Evolutionary conservation across 75 land plant species (phyloP), one percentile per base, ranked within the genome.

Genomic region (Larix kaempferi): DNA sequence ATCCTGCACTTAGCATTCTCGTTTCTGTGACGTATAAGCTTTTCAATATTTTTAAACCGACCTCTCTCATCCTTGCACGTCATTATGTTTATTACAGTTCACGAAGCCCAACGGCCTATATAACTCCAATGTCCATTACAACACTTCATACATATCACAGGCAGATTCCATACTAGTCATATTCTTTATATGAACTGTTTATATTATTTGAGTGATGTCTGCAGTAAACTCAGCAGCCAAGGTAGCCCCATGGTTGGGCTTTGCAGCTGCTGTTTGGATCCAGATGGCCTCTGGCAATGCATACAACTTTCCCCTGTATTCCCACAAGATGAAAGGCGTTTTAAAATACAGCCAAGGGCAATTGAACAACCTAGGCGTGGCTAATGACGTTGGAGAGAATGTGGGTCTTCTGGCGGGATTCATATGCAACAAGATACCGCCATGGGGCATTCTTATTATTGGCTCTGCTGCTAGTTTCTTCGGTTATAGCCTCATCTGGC

Each of bases 181-280:
- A 49, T 49, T 2, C 54, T 49, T 49, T 11, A 49, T 1, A 49
- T 49, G 54, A 49, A 49, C 22, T 60, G 6, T 60, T 57, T 57
- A 21, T 19, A 60, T 60, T 21, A 21, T 60, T 22, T 60, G 21
- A 22, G 23, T 22, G 23, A 60, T 60, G 62, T 60, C 62, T 5
- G 23, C 23, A 60, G 62, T 7, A 21, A 22, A 21, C 1, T 19
- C 62, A 60, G 8, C 22, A 60, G 21, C 62, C 22, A 22, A 60
- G 62, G 62, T 60, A 60, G 23, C 62, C 62, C 62, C 62, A 21
- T 86, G 88, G 88, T 63, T 79, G 55, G 88, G 88, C 25, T 86
- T 86, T 64, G 86, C 83, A 57, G 63, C 88, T 11, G 88, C 88
- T 15, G 79, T 83, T 17, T 86, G 88, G 88, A 61, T 86, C 15